Percentiles rank a stretch among this genome's conserved stretches.
Evolutionary conservation across 345 rosid species (phyloP).

Genomic region (Bretschneidera sinensis): DNA sequence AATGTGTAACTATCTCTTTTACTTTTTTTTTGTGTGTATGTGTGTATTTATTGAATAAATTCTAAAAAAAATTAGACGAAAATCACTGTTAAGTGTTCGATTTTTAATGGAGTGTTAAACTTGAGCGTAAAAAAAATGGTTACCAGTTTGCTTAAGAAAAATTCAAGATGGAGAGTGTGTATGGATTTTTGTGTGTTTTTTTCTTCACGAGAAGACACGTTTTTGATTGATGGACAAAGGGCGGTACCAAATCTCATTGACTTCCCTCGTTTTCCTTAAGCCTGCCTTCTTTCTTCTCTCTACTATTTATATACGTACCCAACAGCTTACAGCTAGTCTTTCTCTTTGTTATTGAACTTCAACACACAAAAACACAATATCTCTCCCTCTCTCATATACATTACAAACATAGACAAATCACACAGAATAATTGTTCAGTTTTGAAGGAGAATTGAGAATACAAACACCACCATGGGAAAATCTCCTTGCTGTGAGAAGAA

Average conservation of each 20-base stretch:
- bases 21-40: no score
- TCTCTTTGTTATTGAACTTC: conserved; percentile 3
- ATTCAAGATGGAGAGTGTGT: conserved; percentile 2
- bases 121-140: no score
- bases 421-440: not conserved
- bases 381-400: not conserved
- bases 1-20: no score
- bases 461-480: conserved; percentile 42
- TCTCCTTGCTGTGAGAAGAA: conserved; percentile 41
- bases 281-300: conserved; percentile 7
- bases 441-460: not conserved
- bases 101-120: no score
- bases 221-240: conserved; percentile 28
- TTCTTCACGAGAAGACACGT: conserved; percentile 36
- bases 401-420: not conserved
- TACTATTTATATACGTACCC: conserved; percentile 18
- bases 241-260: conserved; percentile 80
- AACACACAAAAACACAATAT: not conserved
- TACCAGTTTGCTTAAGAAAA: no score
- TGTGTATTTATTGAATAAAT: no score
- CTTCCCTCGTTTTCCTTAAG: conserved; percentile 25
- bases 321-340: no score
- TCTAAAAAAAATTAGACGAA: no score
- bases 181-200: not conserved
- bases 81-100: no score